These are phyloP conservation scores for Rhodotorula diobovata DNA, from an alignment of 768 basidiomycete species.

Conservation along the genomic window DNA sequence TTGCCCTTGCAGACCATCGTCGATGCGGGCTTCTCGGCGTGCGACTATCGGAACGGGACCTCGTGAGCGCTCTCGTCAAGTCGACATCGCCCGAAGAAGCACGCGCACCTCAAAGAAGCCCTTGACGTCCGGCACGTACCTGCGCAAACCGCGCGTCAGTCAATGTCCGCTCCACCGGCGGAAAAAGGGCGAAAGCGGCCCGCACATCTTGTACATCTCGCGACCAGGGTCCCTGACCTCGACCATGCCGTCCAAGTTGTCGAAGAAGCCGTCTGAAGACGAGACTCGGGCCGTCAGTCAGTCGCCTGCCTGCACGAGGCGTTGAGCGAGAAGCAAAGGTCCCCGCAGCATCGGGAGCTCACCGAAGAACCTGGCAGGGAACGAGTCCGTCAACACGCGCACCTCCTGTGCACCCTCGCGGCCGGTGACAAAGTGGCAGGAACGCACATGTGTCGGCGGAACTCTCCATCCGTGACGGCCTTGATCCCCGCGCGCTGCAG, in stretches of 20 bases:
- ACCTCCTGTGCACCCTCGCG: too few relatives aligned
- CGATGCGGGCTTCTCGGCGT: constrained; percentile 29
- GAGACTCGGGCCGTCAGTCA: not conserved
- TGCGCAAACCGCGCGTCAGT: not conserved
- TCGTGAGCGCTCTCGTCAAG: not conserved
- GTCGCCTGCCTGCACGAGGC: too few relatives aligned
- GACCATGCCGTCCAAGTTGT: constrained; percentile 62
- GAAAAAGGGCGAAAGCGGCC: too few relatives aligned
- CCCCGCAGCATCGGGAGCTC: too few relatives aligned
- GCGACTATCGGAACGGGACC: not conserved
- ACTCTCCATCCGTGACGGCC: constrained; percentile 42
- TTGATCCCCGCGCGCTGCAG: constrained; percentile 29
- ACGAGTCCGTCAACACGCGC: not conserved
- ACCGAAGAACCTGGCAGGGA: not conserved
- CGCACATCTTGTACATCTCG: constrained; percentile 37
- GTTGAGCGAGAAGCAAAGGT: not conserved
- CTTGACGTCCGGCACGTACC: constrained; percentile 38
- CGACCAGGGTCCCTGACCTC: constrained; percentile 21
- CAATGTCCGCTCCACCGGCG: too few relatives aligned
- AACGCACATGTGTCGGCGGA: constrained; percentile 31
- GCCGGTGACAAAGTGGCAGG: not conserved
- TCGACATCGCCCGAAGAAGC: not conserved
- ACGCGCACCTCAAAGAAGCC: constrained; percentile 23
- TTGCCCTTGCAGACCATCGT: constrained; percentile 36
- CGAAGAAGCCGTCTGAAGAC: constrained; percentile 58